These are phyloP conservation scores for Pontederia paniculata DNA, from an alignment of 176 grass and related monocot species.

Conservation along the genomic window DNA sequence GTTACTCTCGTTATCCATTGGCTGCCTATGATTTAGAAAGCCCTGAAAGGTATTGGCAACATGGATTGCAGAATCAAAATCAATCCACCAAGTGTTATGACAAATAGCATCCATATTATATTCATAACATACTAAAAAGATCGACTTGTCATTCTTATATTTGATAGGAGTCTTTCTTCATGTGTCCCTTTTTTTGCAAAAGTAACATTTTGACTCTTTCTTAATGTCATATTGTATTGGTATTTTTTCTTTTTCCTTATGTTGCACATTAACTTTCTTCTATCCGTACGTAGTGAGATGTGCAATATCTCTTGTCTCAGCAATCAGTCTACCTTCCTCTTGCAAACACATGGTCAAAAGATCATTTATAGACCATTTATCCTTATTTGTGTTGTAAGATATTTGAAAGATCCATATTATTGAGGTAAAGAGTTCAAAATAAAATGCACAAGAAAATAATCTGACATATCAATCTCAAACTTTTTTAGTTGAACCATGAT, in stretches of 20 bases:
- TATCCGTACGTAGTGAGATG: neutral
- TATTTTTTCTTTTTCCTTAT: neutral
- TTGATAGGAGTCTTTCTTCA: neutral
- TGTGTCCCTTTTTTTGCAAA: neutral
- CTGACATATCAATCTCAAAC: too few relatives aligned
- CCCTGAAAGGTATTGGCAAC: neutral
- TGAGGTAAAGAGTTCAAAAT: too few relatives aligned
- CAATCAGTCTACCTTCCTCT: neutral
- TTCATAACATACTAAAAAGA: neutral
- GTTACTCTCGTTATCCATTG: neutral
- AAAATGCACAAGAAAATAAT: too few relatives aligned
- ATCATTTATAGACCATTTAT: too few relatives aligned
- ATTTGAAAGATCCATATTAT: too few relatives aligned
- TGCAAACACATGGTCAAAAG: too few relatives aligned
- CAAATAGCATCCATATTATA: neutral
- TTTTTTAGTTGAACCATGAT: too few relatives aligned
- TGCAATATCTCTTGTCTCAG: neutral
- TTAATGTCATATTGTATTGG: neutral
- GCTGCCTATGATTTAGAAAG: neutral
- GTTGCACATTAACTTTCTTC: too few relatives aligned
- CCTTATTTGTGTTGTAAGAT: too few relatives aligned
- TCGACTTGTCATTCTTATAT: neutral
- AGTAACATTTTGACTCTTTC: neutral
- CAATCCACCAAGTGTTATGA: slow-evolving; percentile 5
- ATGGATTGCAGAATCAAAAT: neutral